Evolutionary conservation across 2,329 filamentous ascomycete species (phyloP).

Genomic region (Aspergillus sp.): DNA sequence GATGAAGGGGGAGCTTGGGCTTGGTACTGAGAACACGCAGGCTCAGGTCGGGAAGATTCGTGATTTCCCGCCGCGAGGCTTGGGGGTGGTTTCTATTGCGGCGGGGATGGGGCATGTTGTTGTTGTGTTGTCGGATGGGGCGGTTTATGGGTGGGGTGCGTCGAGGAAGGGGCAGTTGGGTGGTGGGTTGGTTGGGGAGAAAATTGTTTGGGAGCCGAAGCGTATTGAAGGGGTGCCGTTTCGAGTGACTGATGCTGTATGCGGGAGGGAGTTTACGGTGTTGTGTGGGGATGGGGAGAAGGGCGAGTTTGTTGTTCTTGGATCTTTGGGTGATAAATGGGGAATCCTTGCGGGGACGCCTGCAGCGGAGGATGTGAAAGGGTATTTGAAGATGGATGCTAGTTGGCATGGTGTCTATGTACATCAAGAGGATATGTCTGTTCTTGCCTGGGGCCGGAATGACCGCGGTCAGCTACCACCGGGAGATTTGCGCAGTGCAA

Average conservation of each 20-base stretch:
- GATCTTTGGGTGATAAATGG: constrained; percentile 67
- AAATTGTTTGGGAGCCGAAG: constrained; percentile 58
- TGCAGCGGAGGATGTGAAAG: constrained; percentile 38
- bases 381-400: constrained; percentile 66
- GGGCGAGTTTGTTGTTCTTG: constrained; percentile 68
- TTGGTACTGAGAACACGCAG: constrained; percentile 44
- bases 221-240: constrained; percentile 63
- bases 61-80: constrained; percentile 63
- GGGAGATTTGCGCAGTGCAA: constrained; percentile 56
- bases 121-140: constrained; percentile 69
- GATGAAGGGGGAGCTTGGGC: constrained; percentile 70
- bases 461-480: constrained; percentile 82
- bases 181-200: constrained; percentile 45
- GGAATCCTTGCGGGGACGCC: constrained; percentile 61
- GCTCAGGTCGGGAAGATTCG: constrained; percentile 49
- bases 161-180: constrained; percentile 84
- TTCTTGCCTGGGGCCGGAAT: constrained; percentile 78
- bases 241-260: constrained; percentile 65
- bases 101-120: constrained; percentile 79
- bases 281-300: constrained; percentile 55
- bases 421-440: constrained; percentile 57
- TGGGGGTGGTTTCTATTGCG: constrained; percentile 63
- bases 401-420: constrained; percentile 83
- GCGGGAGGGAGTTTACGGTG: constrained; percentile 84
- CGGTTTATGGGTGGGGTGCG: constrained; percentile 85